These are phyloP conservation scores for Asterophora parasitica DNA, from an alignment of 768 basidiomycete genomes.

Conservation along the genomic window DNA sequence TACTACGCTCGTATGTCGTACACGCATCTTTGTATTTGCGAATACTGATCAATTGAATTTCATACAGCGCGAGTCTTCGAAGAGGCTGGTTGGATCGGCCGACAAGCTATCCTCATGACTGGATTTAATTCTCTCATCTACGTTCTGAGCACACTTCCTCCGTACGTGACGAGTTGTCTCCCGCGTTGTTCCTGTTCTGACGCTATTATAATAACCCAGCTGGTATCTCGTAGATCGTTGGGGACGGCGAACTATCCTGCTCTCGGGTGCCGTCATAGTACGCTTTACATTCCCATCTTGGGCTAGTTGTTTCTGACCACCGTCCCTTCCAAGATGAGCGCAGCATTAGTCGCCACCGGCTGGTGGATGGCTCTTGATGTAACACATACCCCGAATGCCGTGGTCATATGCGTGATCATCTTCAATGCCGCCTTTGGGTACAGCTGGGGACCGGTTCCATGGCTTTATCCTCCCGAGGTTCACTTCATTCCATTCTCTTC, in stretches of 20 bases:
- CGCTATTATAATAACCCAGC: conserved; percentile 30
- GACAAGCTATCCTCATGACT: conserved; percentile 85
- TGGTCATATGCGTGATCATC: conserved; percentile 83
- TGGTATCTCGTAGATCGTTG: conserved; percentile 85
- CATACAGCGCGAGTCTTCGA: conserved; percentile 84
- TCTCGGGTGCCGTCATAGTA: conserved; percentile 70
- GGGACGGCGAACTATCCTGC: conserved; percentile 75
- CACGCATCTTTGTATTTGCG: background rate
- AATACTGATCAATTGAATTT: conserved; percentile 1
- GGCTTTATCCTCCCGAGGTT: conserved; percentile 86
- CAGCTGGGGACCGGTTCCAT: conserved; percentile 87
- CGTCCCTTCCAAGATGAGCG: conserved; percentile 60
- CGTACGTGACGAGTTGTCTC: conserved; percentile 38
- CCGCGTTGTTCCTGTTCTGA: conserved; percentile 1
- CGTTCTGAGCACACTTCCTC: conserved; percentile 62
- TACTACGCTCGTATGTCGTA: conserved; percentile 81
- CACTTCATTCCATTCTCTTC: conserved; percentile 7
- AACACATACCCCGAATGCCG: conserved; percentile 77
- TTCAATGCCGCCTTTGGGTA: conserved; percentile 95
- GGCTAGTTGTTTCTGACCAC: background rate
- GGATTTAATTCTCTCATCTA: conserved; percentile 80
- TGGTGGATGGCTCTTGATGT: conserved; percentile 94
- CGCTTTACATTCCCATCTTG: conserved; percentile 16
- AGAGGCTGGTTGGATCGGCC: conserved; percentile 85
- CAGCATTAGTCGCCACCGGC: conserved; percentile 74